Percentiles rank a stretch among this genome's conserved stretches.
These are phyloP conservation scores for Epichloe glyceriae DNA, from an alignment of 2,329 filamentous ascomycete genomes.

Conservation along the genomic window DNA sequence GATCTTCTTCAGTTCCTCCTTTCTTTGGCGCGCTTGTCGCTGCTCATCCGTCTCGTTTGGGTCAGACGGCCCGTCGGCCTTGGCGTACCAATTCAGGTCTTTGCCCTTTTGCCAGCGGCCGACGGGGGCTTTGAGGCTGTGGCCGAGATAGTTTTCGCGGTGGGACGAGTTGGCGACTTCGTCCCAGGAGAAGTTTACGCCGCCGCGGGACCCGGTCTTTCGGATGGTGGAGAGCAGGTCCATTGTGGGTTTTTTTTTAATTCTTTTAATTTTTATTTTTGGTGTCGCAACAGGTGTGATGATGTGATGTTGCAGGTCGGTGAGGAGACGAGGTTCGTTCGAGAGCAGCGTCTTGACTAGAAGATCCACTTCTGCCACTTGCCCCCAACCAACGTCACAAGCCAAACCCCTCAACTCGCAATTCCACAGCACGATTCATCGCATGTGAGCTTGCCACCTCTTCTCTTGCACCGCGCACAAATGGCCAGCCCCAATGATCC, in stretches of 20 bases:
- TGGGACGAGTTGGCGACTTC: constrained; percentile 78
- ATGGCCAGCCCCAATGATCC: constrained; percentile 36
- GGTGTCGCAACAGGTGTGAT: no score
- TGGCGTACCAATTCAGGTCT: constrained; percentile 52
- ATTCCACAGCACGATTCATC: not conserved
- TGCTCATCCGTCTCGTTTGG: constrained; percentile 46
- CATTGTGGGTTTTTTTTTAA: constrained; percentile 38
- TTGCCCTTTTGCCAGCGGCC: constrained; percentile 81
- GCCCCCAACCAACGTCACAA: not conserved
- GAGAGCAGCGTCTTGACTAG: no score
- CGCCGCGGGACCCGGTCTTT: constrained; percentile 82
- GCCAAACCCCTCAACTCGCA: not conserved
- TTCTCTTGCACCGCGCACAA: not conserved
- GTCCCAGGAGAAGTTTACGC: constrained; percentile 93
- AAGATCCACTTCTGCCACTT: no score
- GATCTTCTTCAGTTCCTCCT: constrained; percentile 66
- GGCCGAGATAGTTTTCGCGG: constrained; percentile 81
- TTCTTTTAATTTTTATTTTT: no score
- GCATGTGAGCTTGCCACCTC: no score
- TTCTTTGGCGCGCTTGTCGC: constrained; percentile 46
- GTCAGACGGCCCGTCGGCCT: constrained; percentile 30
- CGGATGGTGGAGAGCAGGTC: constrained; percentile 87
- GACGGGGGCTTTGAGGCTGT: constrained; percentile 83
- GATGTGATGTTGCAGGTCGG: no score
- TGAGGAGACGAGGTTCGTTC: not conserved